A percentile compares a stretch with the other conserved stretches of the same genome.
These are phyloP conservation scores for Mortierella sp. DNA, from an alignment of 371 early-diverging fungal genomes.

Conservation along the genomic window DNA sequence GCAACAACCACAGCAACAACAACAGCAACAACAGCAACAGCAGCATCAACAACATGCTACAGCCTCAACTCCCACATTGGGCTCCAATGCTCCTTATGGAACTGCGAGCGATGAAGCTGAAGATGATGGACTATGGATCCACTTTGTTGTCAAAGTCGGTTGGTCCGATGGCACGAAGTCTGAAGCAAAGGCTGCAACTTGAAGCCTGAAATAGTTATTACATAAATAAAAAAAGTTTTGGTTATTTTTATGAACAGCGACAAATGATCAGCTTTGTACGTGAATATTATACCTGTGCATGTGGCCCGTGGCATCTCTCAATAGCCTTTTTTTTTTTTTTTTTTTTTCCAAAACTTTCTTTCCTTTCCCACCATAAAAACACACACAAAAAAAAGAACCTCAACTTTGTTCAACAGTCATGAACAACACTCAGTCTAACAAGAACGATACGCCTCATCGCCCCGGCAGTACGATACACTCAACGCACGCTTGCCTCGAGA, in stretches of 20 bases:
- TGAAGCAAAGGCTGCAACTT: constrained; percentile 13
- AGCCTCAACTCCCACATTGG: background rate
- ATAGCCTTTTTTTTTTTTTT: background rate
- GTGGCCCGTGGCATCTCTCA: background rate
- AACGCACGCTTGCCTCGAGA: constrained; percentile 40
- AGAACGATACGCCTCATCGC: background rate
- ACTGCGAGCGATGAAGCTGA: constrained; percentile 20
- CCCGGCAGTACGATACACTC: constrained; percentile 27
- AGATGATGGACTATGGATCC: constrained; percentile 53
- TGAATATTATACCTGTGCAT: background rate
- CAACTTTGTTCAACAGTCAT: background rate
- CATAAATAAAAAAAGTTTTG: no score
- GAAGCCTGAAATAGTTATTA: background rate
- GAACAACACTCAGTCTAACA: constrained; percentile 6
- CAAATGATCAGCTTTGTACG: no score
- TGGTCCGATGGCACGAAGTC: constrained; percentile 40
- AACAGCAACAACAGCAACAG: constrained; percentile 12
- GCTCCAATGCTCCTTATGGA: background rate
- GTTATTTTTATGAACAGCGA: no score
- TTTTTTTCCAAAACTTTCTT: background rate
- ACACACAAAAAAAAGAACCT: background rate
- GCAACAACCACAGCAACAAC: constrained; percentile 18
- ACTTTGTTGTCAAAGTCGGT: constrained; percentile 55
- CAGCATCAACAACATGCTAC: constrained; percentile 17
- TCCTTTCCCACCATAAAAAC: background rate